A percentile compares a stretch with the other conserved stretches of the same genome.
These are phyloP conservation scores for Xanthoparmelia taractica DNA, from an alignment of 495 filamentous ascomycete species.

Conservation along the genomic window DNA sequence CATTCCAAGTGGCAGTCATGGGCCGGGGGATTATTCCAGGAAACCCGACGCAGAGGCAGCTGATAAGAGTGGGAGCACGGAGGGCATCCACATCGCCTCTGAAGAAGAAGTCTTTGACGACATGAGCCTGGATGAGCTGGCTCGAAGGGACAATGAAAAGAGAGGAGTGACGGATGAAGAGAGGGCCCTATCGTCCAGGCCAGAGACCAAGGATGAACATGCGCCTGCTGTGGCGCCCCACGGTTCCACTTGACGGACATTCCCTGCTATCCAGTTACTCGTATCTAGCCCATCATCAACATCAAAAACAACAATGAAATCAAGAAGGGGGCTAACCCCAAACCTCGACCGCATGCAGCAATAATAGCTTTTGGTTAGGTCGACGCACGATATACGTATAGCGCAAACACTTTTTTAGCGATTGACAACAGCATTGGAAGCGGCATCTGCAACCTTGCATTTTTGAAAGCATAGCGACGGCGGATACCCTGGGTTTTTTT, in stretches of 20 bases:
- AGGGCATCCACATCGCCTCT: conserved; percentile 10
- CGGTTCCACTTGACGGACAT: background rate
- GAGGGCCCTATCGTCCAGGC: background rate
- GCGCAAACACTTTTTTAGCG: background rate
- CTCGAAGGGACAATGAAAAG: background rate
- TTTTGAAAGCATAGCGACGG: background rate
- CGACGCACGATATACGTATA: background rate
- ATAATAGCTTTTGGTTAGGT: background rate
- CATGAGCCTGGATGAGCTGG: conserved; percentile 5
- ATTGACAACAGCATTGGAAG: background rate
- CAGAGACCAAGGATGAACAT: background rate
- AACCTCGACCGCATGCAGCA: background rate
- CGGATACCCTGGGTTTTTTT: background rate
- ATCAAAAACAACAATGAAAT: no score
- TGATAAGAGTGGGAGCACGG: background rate
- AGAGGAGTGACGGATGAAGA: background rate
- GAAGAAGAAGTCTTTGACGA: conserved; percentile 29
- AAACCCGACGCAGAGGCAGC: background rate
- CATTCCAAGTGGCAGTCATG: conserved; percentile 46
- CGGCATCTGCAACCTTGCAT: background rate
- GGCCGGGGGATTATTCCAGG: conserved; percentile 27
- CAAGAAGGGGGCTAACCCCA: background rate
- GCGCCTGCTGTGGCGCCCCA: background rate
- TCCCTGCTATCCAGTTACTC: no score
- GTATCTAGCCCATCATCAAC: background rate